These are phyloP conservation scores for Ettlia oleoabundans DNA, from an alignment of 139 green algal genomes.

Conservation along the genomic window DNA sequence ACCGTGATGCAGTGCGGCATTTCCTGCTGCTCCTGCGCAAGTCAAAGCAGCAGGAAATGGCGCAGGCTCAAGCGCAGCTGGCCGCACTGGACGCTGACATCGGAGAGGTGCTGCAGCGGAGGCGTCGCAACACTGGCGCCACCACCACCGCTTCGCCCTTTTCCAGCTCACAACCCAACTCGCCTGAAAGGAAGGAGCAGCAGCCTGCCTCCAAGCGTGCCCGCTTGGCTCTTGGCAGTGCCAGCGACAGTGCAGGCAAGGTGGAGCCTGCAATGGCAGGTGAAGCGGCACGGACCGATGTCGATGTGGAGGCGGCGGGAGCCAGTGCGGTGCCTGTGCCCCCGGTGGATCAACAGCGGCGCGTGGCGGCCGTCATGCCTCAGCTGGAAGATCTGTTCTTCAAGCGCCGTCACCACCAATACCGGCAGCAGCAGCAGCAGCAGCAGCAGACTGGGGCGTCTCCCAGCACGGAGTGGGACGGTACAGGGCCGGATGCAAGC, in stretches of 20 bases:
- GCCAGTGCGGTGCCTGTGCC: background rate
- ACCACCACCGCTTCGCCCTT: no score
- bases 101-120: constrained; percentile 12
- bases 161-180: no score
- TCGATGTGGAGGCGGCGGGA: background rate
- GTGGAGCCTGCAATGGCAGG: background rate
- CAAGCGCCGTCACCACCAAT: background rate
- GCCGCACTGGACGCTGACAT: constrained; percentile 40
- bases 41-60: constrained; percentile 41
- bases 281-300: background rate
- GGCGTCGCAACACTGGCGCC: background rate
- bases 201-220: background rate
- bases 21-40: constrained; percentile 54
- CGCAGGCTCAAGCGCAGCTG: constrained; percentile 30
- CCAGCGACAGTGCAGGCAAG: background rate
- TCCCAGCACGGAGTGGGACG: background rate
- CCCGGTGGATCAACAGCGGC: constrained; percentile 13
- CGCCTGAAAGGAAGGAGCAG: no score
- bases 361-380: constrained; percentile 22
- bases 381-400: constrained; percentile 53
- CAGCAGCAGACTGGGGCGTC: background rate
- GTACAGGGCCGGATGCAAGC: no score
- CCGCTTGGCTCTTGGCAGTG: background rate
- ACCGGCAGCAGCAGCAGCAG: background rate
- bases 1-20: constrained; percentile 43